Conservation (phyloP, 192 early-diverging fungal species). For the Oehlia diaphana region DNA sequence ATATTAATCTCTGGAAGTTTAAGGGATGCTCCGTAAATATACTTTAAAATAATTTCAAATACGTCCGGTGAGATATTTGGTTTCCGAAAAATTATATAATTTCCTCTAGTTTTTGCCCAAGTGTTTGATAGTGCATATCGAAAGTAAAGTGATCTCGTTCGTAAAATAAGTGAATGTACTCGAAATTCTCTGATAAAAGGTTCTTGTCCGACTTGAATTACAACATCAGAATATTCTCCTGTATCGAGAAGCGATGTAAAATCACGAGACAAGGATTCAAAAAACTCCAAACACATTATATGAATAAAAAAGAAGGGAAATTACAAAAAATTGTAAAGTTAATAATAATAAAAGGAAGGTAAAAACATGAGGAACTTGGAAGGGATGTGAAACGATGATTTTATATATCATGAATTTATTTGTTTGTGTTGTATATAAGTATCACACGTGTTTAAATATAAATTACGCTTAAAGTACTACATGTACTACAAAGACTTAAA, state of each 20-base stretch:
- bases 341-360: background rate
- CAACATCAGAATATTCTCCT: slow-evolving; percentile 1
- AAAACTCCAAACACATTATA: background rate
- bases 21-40: background rate
- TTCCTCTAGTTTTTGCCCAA: background rate
- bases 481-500: background rate
- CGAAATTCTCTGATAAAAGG: background rate
- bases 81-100: background rate
- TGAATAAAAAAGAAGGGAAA: background rate
- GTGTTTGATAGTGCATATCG: background rate
- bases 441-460: too few relatives aligned
- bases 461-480: too few relatives aligned
- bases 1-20: background rate
- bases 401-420: background rate
- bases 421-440: background rate
- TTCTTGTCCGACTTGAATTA: slow-evolving; percentile 7
- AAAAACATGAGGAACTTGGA: background rate
- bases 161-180: slow-evolving; percentile 7
- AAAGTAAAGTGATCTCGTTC: slow-evolving; percentile 5
- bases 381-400: too few relatives aligned
- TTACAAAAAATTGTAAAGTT: background rate
- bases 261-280: background rate
- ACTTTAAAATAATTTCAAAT: background rate
- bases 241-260: background rate
- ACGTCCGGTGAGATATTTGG: background rate